Base-by-base conservation (phyloP, 2,329 filamentous ascomycete species). In the Hymenoscyphus repandus region DNA sequence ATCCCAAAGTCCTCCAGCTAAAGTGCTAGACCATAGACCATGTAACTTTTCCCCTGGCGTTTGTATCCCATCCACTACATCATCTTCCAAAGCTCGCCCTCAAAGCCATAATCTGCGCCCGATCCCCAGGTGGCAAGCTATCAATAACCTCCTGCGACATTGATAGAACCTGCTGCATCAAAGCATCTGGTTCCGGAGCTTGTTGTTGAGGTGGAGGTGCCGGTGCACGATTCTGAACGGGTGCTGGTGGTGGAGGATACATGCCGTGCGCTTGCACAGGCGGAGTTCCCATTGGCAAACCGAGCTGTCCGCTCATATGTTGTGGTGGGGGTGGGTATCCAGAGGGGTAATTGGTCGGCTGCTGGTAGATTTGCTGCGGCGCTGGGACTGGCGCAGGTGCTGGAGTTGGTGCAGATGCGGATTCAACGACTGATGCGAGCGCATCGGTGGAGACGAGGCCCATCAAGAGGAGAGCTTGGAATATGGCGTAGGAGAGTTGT, bases 401-500 rank as follows among this genome's bases (percentile, higher is more conserved):
- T 57, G 68, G 72, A 67, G 72, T 75, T 56, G 67, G 67, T 41
- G 69, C 65, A 4, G 74, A 52, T 6, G 63, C 60, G 10, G 53
- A 71, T 64, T 95, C 88, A 47, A 96, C 78, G 30, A 97, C 88
- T 4, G 86, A 85, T 56, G 85, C 80, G 49, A 97, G 83, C 2
- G 90, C 84, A 61, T 85, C 84, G 12, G 89, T 87, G 51, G 93
- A 92, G 50, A 97, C 90, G 9, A 97, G 82, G 41, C 90, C 90
- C 81, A 97, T 93, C 34, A 96, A 81, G 2, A 97, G 80, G 9
- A 97, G 79, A 20, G 91, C 88, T 70, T 97, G 92, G 72, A 97
- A 97, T 58, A 97, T 86, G 51, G 93, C 93, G 64, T 95, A 97
- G 4, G 89, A 83, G 40, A 99, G 82, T 70, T 99, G 93, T 0